These are phyloP conservation scores for Stylonectria norvegica DNA, from an alignment of 2,329 filamentous ascomycete species.

Conservation along the genomic window DNA sequence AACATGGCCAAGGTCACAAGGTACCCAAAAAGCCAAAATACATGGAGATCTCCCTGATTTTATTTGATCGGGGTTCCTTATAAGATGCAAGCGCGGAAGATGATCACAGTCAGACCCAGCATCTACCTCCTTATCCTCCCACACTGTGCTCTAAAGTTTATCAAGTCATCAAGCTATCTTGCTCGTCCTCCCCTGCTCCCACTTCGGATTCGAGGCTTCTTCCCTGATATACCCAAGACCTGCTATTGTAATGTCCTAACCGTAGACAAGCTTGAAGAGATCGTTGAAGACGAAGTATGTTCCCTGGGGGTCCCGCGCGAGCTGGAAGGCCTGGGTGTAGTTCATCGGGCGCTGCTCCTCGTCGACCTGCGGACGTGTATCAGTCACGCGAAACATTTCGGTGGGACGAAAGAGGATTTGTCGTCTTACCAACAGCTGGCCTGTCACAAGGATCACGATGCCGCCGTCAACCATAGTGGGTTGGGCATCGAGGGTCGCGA, in stretches of 20 bases:
- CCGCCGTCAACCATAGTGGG: conserved; percentile 62
- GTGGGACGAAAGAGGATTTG: conserved; percentile 2
- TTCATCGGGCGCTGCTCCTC: conserved; percentile 83
- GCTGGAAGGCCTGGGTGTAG: conserved; percentile 88
- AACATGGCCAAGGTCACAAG: no score
- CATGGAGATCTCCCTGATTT: no score
- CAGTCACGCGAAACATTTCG: conserved; percentile 1
- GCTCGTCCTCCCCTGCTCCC: conserved; percentile 1
- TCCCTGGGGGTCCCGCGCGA: conserved; percentile 62
- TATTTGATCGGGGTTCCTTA: no score
- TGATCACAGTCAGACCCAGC: conserved; percentile 9
- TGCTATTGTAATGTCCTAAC: conserved; percentile 32
- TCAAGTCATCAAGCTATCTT: conserved; percentile 20
- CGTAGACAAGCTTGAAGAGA: conserved; percentile 86
- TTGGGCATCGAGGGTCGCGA: conserved; percentile 79
- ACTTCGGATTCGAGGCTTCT: conserved; percentile 9
- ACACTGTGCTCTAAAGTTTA: conserved; percentile 18
- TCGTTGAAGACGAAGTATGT: conserved; percentile 91
- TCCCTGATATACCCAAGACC: not conserved
- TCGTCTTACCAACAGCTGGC: conserved; percentile 69
- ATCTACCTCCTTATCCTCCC: conserved; percentile 5
- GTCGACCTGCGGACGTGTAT: conserved; percentile 61
- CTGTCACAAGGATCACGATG: conserved; percentile 85
- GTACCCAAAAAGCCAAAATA: no score
- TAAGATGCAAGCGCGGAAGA: conserved; percentile 3